Base-by-base conservation (phyloP, 306 rosid genomes). In the Senna siamea region DNA sequence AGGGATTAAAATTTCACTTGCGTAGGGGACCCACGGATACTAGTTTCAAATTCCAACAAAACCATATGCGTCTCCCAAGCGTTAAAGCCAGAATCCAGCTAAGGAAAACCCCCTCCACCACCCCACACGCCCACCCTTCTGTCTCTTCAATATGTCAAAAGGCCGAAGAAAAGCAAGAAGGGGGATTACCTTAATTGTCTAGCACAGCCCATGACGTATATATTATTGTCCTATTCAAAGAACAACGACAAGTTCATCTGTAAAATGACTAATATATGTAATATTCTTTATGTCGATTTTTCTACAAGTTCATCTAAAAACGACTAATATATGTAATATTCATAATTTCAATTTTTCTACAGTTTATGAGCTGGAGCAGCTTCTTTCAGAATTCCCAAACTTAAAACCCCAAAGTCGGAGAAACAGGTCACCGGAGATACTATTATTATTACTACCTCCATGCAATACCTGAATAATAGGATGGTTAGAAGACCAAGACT, bases 1-100 rank as follows among this genome's bases (percentile, higher is more conserved):
- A 73, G 35, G 79, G 81, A 65, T 74, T 73, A 55, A 77, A 40
- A 80, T 76, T 69, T 73, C 81, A 79, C 74, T 64, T 60, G 70
- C 30, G 9, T 1, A 73, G 76, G 93, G 96, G 91, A 73, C 93
- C 91, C 83, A 82, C 73, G 61, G 65, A 70, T 46, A 79, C 60
- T 57, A 62, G 87, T 84, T 70, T 40, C 32, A 62, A 62, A 15
- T 63, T 37, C 75, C 82, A 75, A 78, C 80, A 70, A 66, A 59
- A 69, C 82, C 78, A 73, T 72, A 81, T 77, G 57, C 77, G 90
- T 84, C 88, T 82, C 80, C 82, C 82, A 78, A 73, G 80, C 41
- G 81, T 69, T 85, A 64, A 82, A 57, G 81, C 66, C 84, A 81
- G 62, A 71, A 58, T 82, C 89, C 90, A 83, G 91, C 86, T 58